phyloP scores from a whole-genome alignment of 1,284 basidiomycete genomes.

The Apiotrichum sp. region DNA sequence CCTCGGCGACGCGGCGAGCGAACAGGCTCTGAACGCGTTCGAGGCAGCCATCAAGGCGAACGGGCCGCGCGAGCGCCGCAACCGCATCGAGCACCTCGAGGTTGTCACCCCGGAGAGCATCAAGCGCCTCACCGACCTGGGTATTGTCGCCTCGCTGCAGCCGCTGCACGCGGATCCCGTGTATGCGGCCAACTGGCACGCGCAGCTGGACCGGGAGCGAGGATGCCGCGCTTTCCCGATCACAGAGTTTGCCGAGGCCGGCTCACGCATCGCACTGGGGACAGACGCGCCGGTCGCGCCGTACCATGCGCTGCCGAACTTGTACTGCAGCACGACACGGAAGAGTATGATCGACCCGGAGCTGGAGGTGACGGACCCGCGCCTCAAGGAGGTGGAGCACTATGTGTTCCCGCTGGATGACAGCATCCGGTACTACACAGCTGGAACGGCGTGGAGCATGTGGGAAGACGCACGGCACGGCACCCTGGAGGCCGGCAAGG shows the following conservation, averaged over 20 bases:
- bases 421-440: slow-evolving; percentile 21
- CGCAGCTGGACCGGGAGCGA: slow-evolving; percentile 22
- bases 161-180: slow-evolving; percentile 32
- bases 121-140: slow-evolving; percentile 18
- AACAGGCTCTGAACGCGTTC: slow-evolving; percentile 27
- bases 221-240: slow-evolving; percentile 27
- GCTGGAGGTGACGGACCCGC: slow-evolving; percentile 6
- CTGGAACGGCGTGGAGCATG: slow-evolving; percentile 19
- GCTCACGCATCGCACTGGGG: slow-evolving; percentile 23
- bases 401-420: slow-evolving; percentile 14
- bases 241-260: slow-evolving; percentile 22
- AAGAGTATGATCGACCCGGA: slow-evolving; percentile 20
- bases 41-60: slow-evolving; percentile 21
- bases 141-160: slow-evolving; percentile 28
- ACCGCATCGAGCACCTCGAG: slow-evolving; percentile 36
- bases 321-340: slow-evolving; percentile 29
- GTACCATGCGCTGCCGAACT: slow-evolving; percentile 23
- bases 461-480: slow-evolving; percentile 16
- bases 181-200: slow-evolving; percentile 22
- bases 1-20: slow-evolving; percentile 30
- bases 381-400: slow-evolving; percentile 9
- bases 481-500: slow-evolving; percentile 21
- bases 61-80: slow-evolving; percentile 14
- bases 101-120: slow-evolving; percentile 18
- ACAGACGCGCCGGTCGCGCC: slow-evolving; percentile 30